phyloP scores from a whole-genome alignment of 805 yeast species.

The Starmera pachycereana region DNA sequence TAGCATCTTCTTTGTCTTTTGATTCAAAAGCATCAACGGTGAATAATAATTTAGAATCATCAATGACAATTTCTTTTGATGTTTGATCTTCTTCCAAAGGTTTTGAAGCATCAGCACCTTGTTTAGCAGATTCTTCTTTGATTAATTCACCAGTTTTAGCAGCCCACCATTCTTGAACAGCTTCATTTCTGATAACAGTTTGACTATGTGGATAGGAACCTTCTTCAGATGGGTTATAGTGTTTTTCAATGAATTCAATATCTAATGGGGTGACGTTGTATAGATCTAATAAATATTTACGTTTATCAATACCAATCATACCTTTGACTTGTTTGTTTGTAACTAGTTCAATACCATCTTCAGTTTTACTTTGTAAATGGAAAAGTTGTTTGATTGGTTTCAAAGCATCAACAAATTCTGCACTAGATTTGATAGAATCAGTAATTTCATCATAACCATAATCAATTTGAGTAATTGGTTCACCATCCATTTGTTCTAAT shows the following conservation, averaged over 20 bases:
- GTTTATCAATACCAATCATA: constrained; percentile 72
- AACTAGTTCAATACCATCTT: constrained; percentile 34
- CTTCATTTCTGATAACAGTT: constrained; percentile 73
- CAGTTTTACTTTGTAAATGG: constrained; percentile 65
- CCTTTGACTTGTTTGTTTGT: constrained; percentile 81
- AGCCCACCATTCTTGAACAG: constrained; percentile 86
- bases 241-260: constrained; percentile 57
- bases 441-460: constrained; percentile 69
- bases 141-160: constrained; percentile 39
- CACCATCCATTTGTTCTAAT: constrained; percentile 23
- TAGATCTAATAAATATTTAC: constrained; percentile 76
- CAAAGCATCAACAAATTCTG: constrained; percentile 45
- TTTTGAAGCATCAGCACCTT: constrained; percentile 16
- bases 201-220: constrained; percentile 70
- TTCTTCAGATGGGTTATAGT: constrained; percentile 31
- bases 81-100: constrained; percentile 22
- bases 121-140: constrained; percentile 23
- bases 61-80: constrained; percentile 41
- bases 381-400: constrained; percentile 57
- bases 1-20: constrained; percentile 32
- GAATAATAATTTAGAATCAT: constrained; percentile 33
- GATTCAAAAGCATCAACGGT: constrained; percentile 50
- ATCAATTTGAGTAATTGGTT: constrained; percentile 19
- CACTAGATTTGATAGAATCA: constrained; percentile 36
- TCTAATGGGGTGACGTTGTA: constrained; percentile 82